Evolutionary conservation across 2,329 filamentous ascomycete genomes (phyloP).

Genomic region (Scytalidium sp.): DNA sequence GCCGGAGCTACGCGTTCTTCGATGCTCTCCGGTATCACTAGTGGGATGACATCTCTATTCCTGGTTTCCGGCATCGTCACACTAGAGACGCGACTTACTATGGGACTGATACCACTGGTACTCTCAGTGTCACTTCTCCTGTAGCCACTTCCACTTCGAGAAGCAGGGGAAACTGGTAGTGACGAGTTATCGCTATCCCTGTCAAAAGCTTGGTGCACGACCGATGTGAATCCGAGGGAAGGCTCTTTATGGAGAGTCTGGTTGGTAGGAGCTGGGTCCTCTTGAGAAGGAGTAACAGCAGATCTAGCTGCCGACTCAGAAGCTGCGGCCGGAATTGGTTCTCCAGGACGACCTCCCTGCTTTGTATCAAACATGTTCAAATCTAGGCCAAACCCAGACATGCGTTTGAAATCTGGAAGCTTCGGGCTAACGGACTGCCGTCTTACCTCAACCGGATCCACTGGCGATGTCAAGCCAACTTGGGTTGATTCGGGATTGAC

Average conservation of each 20-base stretch:
- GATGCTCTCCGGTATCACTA: conserved; percentile 52
- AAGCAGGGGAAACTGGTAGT: conserved; percentile 48
- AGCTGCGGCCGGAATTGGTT: conserved; percentile 1
- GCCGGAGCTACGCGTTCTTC: conserved; percentile 28
- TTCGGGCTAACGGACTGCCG: conserved; percentile 49
- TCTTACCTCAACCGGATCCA: conserved; percentile 7
- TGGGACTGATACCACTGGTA: conserved; percentile 53
- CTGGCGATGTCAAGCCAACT: not conserved
- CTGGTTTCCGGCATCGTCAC: conserved; percentile 27
- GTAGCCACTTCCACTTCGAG: conserved; percentile 44
- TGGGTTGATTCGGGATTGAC: conserved; percentile 6
- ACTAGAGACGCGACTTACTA: conserved; percentile 54
- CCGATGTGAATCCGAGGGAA: conserved; percentile 53
- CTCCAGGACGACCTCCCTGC: conserved; percentile 7
- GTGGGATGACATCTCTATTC: conserved; percentile 38
- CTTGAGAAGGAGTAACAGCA: conserved; percentile 4
- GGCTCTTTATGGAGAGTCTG: conserved; percentile 45
- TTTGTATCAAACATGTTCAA: conserved; percentile 49
- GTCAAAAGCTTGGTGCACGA: conserved; percentile 65
- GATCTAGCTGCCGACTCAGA: conserved; percentile 2
- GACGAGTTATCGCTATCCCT: conserved; percentile 45
- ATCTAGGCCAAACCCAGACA: conserved; percentile 53
- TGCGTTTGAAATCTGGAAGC: conserved; percentile 53
- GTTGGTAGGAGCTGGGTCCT: conserved; percentile 6
- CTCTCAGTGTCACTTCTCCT: conserved; percentile 56